Percentiles rank a stretch among this genome's conserved stretches.
These are phyloP conservation scores for Amphicarpaea edgeworthii DNA, from an alignment of 306 rosid genomes.

Conservation along the genomic window DNA sequence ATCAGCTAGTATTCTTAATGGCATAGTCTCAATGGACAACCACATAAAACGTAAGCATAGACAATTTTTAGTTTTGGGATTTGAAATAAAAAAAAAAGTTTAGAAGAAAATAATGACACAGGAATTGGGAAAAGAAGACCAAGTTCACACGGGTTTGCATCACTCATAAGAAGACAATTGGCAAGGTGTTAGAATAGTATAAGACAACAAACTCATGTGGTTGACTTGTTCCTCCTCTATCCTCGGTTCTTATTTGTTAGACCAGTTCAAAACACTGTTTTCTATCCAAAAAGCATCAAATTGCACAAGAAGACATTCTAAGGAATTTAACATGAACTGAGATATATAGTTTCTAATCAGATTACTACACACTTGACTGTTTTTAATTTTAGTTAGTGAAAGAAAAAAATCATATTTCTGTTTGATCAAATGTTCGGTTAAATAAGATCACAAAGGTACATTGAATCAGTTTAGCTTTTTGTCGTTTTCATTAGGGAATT, in stretches of 20 bases:
- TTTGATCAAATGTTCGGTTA: not conserved
- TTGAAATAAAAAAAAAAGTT: constrained; percentile 11
- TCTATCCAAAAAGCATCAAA: constrained; percentile 1
- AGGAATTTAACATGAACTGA: not conserved
- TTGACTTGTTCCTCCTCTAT: constrained; percentile 39
- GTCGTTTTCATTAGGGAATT: constrained; percentile 33
- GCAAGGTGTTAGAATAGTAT: constrained; percentile 9
- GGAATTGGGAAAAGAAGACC: constrained; percentile 37
- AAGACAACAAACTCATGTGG: constrained; percentile 39
- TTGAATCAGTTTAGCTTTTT: not conserved
- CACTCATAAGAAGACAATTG: constrained; percentile 19
- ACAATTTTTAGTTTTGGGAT: constrained; percentile 7
- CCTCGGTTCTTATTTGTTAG: not conserved
- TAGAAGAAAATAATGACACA: constrained; percentile 24
- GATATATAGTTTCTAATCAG: not conserved
- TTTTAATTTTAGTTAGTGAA: not conserved
- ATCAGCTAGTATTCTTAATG: not conserved
- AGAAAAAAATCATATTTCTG: constrained; percentile 5
- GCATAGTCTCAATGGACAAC: constrained; percentile 38
- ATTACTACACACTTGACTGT: not conserved
- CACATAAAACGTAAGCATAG: constrained; percentile 41
- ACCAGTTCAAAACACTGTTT: not conserved
- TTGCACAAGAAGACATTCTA: not conserved
- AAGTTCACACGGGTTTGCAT: constrained; percentile 24
- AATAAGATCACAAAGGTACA: not conserved